A percentile compares a stretch with the other conserved stretches of the same genome.
Conservation (phyloP, 495 filamentous ascomycete genomes). For the Daldinia caldariorum region DNA sequence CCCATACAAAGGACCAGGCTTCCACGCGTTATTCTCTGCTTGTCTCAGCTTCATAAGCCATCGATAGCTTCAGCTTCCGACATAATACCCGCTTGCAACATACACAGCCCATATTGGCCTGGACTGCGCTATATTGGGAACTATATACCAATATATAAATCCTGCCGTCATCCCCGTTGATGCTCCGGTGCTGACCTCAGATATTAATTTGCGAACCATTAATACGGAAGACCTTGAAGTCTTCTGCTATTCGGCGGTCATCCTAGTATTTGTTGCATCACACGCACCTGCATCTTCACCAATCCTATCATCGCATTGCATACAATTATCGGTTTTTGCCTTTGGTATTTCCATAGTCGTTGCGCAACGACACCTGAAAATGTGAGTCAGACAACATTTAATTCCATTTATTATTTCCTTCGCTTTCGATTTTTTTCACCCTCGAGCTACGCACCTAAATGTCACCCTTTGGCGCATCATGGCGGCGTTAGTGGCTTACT, state of each 20-base stretch:
- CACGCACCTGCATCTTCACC: conserved; percentile 49
- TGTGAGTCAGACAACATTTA: conserved; percentile 57
- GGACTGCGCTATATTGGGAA: conserved; percentile 34
- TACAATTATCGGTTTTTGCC: conserved; percentile 33
- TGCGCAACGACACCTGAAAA: conserved; percentile 47
- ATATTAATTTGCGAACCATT: conserved; percentile 47
- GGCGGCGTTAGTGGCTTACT: conserved; percentile 34
- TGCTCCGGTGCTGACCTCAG: conserved; percentile 51
- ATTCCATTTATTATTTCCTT: conserved; percentile 27
- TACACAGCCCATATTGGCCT: conserved; percentile 32
- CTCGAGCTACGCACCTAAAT: conserved; percentile 32
- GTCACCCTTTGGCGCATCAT: conserved; percentile 35
- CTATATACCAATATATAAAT: conserved; percentile 45
- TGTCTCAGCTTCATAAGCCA: conserved; percentile 47
- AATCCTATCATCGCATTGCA: conserved; percentile 49
- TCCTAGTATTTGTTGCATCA: conserved; percentile 48
- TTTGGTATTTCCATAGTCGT: conserved; percentile 46
- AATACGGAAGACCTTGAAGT: conserved; percentile 31
- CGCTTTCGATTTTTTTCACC: conserved; percentile 37
- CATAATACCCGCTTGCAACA: conserved; percentile 34
- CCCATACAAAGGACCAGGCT: conserved; percentile 38
- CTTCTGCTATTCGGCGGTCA: conserved; percentile 50
- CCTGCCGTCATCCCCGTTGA: conserved; percentile 48
- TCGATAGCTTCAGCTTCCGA: conserved; percentile 44
- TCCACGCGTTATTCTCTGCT: conserved; percentile 46